These are phyloP conservation scores for Kalmusia sp. DNA, from an alignment of 2,329 filamentous ascomycete genomes.

Conservation along the genomic window DNA sequence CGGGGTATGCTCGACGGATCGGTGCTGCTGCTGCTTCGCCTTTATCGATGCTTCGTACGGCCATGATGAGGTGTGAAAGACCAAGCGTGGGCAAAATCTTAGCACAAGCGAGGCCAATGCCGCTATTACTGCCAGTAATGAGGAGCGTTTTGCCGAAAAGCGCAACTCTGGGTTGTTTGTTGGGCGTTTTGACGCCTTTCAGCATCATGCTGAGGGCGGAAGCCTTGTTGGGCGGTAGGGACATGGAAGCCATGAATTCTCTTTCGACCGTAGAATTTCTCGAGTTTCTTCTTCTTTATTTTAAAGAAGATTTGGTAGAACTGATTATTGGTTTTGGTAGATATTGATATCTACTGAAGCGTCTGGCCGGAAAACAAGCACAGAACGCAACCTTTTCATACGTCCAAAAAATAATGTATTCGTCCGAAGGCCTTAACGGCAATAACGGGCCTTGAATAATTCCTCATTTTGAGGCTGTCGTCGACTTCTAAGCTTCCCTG, in stretches of 20 bases:
- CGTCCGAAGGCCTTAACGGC: not conserved
- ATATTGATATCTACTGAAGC: too few relatives aligned
- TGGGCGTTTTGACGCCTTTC: conserved; percentile 4
- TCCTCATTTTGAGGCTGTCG: not conserved
- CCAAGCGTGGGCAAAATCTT: conserved; percentile 29
- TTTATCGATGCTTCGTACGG: conserved; percentile 31
- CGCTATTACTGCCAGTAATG: conserved; percentile 47
- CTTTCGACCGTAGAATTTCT: too few relatives aligned
- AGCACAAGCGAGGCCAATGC: conserved; percentile 34
- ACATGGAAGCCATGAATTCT: conserved; percentile 10
- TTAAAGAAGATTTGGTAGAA: too few relatives aligned
- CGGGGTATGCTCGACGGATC: conserved; percentile 17
- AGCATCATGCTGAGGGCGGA: conserved; percentile 3
- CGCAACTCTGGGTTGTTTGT: conserved; percentile 6
- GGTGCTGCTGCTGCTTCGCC: conserved; percentile 34
- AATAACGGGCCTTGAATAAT: not conserved
- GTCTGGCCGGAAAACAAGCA: too few relatives aligned
- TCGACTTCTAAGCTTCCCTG: not conserved
- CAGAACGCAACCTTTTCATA: too few relatives aligned
- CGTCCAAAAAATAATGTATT: too few relatives aligned
- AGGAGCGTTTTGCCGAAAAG: conserved; percentile 47
- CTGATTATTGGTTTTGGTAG: too few relatives aligned
- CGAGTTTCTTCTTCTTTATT: too few relatives aligned
- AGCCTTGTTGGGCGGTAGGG: conserved; percentile 3
- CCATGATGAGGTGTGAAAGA: conserved; percentile 37